phyloP scores from a whole-genome alignment of 2,329 filamentous ascomycete species.

The Geosmithia putterillii region DNA sequence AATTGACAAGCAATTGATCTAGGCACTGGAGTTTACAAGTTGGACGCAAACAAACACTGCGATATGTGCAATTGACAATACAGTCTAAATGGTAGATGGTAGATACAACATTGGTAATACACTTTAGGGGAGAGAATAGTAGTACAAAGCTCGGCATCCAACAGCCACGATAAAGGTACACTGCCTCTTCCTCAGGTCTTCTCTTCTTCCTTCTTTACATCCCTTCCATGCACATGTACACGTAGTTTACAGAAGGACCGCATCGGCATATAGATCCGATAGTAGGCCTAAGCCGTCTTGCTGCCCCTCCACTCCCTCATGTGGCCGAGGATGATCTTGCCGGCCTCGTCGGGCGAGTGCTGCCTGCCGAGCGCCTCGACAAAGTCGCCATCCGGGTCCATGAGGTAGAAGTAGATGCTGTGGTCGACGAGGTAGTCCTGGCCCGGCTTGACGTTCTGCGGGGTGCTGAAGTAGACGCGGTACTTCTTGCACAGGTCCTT shows the following conservation, averaged over 20 bases:
- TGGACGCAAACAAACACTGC: too few relatives aligned
- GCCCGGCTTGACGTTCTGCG: conserved; percentile 73
- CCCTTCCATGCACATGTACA: neutral
- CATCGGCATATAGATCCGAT: too few relatives aligned
- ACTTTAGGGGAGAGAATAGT: neutral
- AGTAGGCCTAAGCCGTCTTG: neutral
- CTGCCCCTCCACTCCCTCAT: conserved; percentile 48
- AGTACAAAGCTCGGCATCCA: neutral
- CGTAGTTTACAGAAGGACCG: too few relatives aligned
- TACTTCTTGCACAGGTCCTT: conserved; percentile 93
- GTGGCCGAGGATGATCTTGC: conserved; percentile 74
- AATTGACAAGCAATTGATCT: too few relatives aligned
- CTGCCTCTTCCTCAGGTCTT: neutral
- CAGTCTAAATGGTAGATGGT: neutral
- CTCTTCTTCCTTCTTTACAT: neutral
- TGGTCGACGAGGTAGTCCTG: conserved; percentile 98
- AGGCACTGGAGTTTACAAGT: too few relatives aligned
- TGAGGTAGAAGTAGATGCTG: conserved; percentile 98
- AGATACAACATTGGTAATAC: neutral
- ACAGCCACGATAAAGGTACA: neutral
- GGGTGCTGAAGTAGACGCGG: conserved; percentile 93
- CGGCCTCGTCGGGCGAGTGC: conserved; percentile 78
- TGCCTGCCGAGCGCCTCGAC: conserved; percentile 93
- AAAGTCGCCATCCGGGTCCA: conserved; percentile 97
- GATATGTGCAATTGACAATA: neutral